These are phyloP conservation scores for Talaromyces proteolyticus DNA, from an alignment of 495 filamentous ascomycete species.

Conservation along the genomic window DNA sequence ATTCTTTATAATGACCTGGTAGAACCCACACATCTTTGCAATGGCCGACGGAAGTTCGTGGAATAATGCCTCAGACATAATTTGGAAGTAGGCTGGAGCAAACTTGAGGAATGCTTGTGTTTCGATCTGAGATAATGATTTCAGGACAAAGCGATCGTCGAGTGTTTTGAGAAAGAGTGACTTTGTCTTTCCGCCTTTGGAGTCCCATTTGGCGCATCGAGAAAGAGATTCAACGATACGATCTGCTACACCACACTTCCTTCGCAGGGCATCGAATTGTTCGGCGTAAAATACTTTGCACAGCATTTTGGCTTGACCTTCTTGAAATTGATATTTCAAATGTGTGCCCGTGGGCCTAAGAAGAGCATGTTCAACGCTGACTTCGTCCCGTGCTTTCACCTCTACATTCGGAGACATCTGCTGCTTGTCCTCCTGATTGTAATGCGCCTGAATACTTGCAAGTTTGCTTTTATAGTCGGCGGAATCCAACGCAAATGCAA, in stretches of 20 bases:
- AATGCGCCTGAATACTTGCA: constrained; percentile 58
- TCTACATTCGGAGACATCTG: constrained; percentile 9
- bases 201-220: constrained; percentile 95
- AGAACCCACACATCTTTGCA: constrained; percentile 99
- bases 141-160: constrained; percentile 89
- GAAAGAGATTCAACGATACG: constrained; percentile 94
- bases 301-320: constrained; percentile 86
- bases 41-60: constrained; percentile 95
- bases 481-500: constrained; percentile 85
- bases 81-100: constrained; percentile 92
- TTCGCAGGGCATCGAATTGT: constrained; percentile 90
- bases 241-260: constrained; percentile 87
- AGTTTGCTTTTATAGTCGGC: constrained; percentile 80
- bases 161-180: constrained; percentile 97
- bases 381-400: constrained; percentile 43
- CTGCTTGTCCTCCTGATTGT: constrained; percentile 31
- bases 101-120: constrained; percentile 91
- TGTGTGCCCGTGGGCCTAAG: constrained; percentile 82
- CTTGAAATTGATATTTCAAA: constrained; percentile 87
- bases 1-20: constrained; percentile 95
- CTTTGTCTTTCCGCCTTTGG: constrained; percentile 96
- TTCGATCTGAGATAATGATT: constrained; percentile 83
- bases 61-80: constrained; percentile 94
- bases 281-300: constrained; percentile 98
- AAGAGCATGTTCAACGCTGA: constrained; percentile 63